Evolutionary conservation across 2,329 filamentous ascomycete species (phyloP).

Genomic region (Ceratocystis cubensis): DNA sequence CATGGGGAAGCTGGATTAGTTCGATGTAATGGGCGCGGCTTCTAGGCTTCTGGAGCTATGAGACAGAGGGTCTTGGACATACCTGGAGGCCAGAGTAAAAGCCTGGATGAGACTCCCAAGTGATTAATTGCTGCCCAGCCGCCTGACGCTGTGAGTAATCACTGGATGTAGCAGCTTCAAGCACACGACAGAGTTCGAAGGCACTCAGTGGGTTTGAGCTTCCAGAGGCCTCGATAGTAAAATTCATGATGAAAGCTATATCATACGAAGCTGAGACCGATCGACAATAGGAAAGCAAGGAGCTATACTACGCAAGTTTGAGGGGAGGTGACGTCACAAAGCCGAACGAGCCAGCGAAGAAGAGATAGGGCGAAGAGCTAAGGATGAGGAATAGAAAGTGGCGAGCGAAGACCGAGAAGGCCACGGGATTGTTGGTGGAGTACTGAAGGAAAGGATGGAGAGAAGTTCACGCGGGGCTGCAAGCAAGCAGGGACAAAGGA

Average conservation of each 20-base stretch:
- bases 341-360: neutral
- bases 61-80: conserved; percentile 22
- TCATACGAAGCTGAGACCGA: neutral
- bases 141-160: conserved; percentile 52
- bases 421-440: too few species aligned
- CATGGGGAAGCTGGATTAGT: conserved; percentile 10
- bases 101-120: conserved; percentile 55
- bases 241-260: conserved; percentile 41
- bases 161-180: conserved; percentile 51
- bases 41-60: neutral
- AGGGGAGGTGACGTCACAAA: neutral
- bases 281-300: neutral
- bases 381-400: neutral
- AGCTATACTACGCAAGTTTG: neutral
- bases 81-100: conserved; percentile 61
- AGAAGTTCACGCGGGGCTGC: neutral
- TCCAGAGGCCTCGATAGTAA: conserved; percentile 65
- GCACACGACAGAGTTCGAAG: conserved; percentile 50
- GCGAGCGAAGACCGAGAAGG: neutral
- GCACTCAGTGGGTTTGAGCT: conserved; percentile 61
- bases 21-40: conserved; percentile 11
- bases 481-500: neutral
- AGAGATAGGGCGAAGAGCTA: too few species aligned
- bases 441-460: too few species aligned
- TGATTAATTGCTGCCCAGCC: conserved; percentile 55